Evolutionary conservation across 2,329 filamentous ascomycete species (phyloP), one percentile per base, ranked within the genome.

Genomic region (Fusarium musae): DNA sequence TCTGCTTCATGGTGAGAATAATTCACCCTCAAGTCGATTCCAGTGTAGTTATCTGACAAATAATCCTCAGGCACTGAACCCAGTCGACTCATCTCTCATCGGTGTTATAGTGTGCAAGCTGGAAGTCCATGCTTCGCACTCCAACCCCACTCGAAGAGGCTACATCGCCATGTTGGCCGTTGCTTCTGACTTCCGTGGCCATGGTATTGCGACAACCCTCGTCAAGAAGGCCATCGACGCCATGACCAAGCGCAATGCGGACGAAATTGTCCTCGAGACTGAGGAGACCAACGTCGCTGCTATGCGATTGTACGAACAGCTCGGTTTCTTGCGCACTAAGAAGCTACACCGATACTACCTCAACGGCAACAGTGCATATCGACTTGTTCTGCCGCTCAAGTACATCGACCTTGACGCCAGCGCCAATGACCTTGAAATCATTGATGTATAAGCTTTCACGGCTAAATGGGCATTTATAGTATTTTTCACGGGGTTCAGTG

Each of bases 141-240:
- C 95, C 4, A 85, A 89, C 2, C 84, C 89, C 4, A 92, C 90
- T 1, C 87, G 95, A 73, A 90, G 96, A 71, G 96, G 96, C 64
- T 99, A 99, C 84, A 98, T 99, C 76, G 96, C 96, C 79, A 99
- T 99, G 96, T 88, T 99, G 46, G 96, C 96, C n/a, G 95, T 97
- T 9, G 90, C 92, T 47, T 90, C 94, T 43, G 85, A 91, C 32
- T 92, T 94, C 78, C 91, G 96, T 28, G 95, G 95, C 10, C 90
- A 91, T 72, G 96, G 96, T 3, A 95, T 99, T 66, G 96, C 93
- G 3, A 97, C 95, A 1, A 91, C 91, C 44, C 87, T 99, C 15
- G 96, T 99, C n/a, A 90, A 92, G 72, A 91, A 91, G 86, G 95
- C 95, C 26, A 95, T 99, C 72, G 94, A 97, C 76, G 92, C 93